Base-by-base conservation (phyloP, 495 filamentous ascomycete genomes). In the Viridothelium virens region DNA sequence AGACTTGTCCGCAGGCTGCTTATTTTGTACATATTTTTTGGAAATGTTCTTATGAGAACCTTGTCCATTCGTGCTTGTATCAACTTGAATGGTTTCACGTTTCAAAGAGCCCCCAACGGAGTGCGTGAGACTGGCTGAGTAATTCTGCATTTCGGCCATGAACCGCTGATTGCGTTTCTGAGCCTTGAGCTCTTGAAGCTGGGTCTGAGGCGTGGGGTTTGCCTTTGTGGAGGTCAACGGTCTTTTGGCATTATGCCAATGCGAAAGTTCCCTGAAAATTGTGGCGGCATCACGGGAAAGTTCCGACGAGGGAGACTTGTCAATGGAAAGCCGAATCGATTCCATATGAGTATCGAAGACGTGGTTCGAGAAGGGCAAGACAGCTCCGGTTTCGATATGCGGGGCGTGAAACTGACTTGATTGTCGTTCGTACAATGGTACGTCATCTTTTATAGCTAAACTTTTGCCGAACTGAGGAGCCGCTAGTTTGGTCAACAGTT, bases 91-190 rank as follows among this genome's bases (percentile, higher is more conserved):
- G 0, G 73, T 81, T 69, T 89, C 82, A 3, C 85, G 87, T 7
- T 87, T 79, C n/a, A 91, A 75, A 5, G 76, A 77, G 65, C 84
- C 86, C 3, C 87, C 88, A 2, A 79, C 76, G 7, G 84, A 77
- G 61, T 86, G 86, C 0, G 87, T 87, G 38, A 92, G 76, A 75
- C 87, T 90, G 11, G 83, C 87, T 1, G 89, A 86, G 73, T 91
- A 92, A 2, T 79, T 76, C 59, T 77, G 78, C 75, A 89, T 89
- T 64, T 89, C 85, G 0, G 77, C 78, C 81, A 87, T 84, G 71
- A 81, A 81, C 63, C 74, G 70, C 66, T 84, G 82, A 66, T 88
- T 83, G 1, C 74, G 75, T 66, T 74, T 77, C 48, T 72, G 73
- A 62, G 75, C 75, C 48, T 69, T 73, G 36, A 70, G 72, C 11